Evolutionary conservation across 2,329 filamentous ascomycete species (phyloP).

Genomic region (Alternaria gaisen): DNA sequence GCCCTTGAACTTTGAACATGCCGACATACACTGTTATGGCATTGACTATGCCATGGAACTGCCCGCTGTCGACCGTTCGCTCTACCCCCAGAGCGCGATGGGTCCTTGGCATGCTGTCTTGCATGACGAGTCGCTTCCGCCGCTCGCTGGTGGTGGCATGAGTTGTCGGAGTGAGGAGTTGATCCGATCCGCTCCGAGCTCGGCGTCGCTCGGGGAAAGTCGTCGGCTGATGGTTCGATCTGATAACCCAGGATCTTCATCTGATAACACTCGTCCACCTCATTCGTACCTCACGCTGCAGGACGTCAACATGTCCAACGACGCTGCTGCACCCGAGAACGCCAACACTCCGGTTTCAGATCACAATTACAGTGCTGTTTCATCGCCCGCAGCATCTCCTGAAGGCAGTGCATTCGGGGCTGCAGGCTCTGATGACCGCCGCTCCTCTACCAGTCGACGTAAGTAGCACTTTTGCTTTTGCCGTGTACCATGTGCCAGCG

Average conservation of each 20-base stretch:
- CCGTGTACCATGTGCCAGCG: constrained; percentile 2
- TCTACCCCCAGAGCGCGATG: too few species aligned
- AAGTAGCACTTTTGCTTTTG: constrained; percentile 23
- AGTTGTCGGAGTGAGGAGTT: not conserved
- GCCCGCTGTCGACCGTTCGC: too few species aligned
- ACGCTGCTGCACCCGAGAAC: constrained; percentile 15
- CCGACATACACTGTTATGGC: too few species aligned
- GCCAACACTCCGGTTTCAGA: constrained; percentile 21
- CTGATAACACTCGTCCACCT: constrained; percentile 25
- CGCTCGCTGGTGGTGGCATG: not conserved
- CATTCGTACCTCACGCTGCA: constrained; percentile 20
- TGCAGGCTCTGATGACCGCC: constrained; percentile 26
- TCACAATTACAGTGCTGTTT: constrained; percentile 5
- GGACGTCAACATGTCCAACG: constrained; percentile 30
- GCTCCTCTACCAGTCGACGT: constrained; percentile 27
- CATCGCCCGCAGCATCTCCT: constrained; percentile 13
- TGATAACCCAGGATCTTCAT: constrained; percentile 35
- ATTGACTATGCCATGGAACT: too few species aligned
- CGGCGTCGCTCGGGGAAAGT: constrained; percentile 22
- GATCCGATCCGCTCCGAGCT: constrained; percentile 27
- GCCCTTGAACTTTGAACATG: too few species aligned
- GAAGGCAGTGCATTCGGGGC: constrained; percentile 2
- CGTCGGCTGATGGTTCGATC: constrained; percentile 31
- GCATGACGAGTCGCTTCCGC: too few species aligned
- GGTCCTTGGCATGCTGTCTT: too few species aligned